These are phyloP conservation scores for Geotrichum histeridarum DNA, from an alignment of 1,139 yeast genomes.

Conservation along the genomic window DNA sequence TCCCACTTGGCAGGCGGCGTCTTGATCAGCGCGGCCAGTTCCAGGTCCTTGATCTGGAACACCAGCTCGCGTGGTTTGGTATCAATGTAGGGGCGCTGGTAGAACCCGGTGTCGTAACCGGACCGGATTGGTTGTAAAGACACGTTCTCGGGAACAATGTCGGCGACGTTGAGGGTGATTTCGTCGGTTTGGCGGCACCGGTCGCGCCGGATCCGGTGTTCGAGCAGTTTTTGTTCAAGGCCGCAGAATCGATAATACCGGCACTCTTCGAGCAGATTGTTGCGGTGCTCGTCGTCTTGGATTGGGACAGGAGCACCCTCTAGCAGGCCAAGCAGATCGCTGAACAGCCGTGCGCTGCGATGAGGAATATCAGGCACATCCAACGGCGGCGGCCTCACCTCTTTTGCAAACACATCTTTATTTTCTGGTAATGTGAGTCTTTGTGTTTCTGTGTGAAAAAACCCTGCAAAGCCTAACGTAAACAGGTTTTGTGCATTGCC, in stretches of 20 bases:
- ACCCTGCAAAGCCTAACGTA: conserved; percentile 52
- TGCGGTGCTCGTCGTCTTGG: conserved; percentile 51
- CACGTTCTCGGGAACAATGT: conserved; percentile 33
- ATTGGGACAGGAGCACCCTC: conserved; percentile 51
- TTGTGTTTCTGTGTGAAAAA: conserved; percentile 31
- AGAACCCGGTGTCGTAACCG: conserved; percentile 28
- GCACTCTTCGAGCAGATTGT: conserved; percentile 60
- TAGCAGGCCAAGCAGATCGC: conserved; percentile 53
- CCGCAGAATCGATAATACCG: conserved; percentile 70
- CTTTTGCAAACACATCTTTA: conserved; percentile 30
- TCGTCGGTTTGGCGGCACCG: conserved; percentile 51
- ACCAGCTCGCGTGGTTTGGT: conserved; percentile 46
- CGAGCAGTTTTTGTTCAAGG: conserved; percentile 65
- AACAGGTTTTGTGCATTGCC: conserved; percentile 80
- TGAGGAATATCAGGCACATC: conserved; percentile 50
- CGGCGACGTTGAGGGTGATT: conserved; percentile 50
- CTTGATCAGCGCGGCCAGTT: conserved; percentile 14
- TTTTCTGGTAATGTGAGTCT: conserved; percentile 37
- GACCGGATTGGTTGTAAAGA: not conserved
- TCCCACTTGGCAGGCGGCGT: conserved; percentile 17
- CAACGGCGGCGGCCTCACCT: conserved; percentile 67
- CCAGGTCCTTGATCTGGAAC: conserved; percentile 46
- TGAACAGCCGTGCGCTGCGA: conserved; percentile 55
- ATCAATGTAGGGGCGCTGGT: conserved; percentile 58
- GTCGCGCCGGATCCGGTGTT: conserved; percentile 47